Percentiles rank a stretch among this genome's conserved stretches.
These are phyloP conservation scores for Penstemon eatonii DNA, from an alignment of 257 asterid species.

Conservation along the genomic window DNA sequence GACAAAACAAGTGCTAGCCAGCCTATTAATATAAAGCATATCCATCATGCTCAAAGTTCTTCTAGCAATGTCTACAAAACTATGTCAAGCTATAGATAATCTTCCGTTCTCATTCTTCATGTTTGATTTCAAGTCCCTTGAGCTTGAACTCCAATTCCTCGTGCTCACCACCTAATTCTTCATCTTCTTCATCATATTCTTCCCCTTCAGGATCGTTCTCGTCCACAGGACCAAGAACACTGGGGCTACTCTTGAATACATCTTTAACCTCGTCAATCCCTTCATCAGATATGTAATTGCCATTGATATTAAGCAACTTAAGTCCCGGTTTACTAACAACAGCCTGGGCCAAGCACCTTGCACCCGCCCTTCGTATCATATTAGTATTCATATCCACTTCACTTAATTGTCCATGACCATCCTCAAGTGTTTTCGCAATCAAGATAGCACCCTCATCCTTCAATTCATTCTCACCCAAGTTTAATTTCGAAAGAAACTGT, in stretches of 20 bases:
- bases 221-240: constrained; percentile 75
- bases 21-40: not conserved
- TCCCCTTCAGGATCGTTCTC: constrained; percentile 97
- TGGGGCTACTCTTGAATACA: constrained; percentile 60
- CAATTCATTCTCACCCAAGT: constrained; percentile 78
- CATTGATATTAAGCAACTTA: constrained; percentile 67
- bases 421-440: constrained; percentile 81
- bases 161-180: constrained; percentile 43
- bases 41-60: too few species aligned
- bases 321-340: constrained; percentile 64
- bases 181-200: constrained; percentile 46
- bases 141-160: constrained; percentile 73
- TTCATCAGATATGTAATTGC: constrained; percentile 88
- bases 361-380: constrained; percentile 84
- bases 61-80: not conserved
- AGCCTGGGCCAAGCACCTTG: constrained; percentile 82
- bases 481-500: constrained; percentile 61
- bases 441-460: constrained; percentile 92
- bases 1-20: too few species aligned
- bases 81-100: constrained; percentile 18
- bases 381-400: constrained; percentile 81
- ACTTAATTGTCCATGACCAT: constrained; percentile 69
- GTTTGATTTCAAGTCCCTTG: constrained; percentile 78
- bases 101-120: constrained; percentile 41
- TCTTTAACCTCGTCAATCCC: constrained; percentile 88